Evolutionary conservation across 306 rosid genomes (phyloP), one percentile per base, ranked within the genome.

Genomic region (Rosa rugosa): DNA sequence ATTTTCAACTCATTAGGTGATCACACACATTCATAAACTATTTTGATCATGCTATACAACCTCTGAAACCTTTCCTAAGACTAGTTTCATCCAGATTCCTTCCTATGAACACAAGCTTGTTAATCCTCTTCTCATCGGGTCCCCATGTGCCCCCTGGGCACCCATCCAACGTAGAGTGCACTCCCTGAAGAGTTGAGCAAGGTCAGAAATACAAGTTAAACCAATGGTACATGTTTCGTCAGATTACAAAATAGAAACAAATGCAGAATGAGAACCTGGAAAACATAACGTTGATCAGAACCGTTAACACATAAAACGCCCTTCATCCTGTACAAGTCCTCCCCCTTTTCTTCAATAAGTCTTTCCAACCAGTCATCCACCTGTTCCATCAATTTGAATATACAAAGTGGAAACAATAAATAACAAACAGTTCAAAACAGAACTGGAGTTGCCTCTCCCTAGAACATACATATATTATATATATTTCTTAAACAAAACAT

Each of bases 361-460:
- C 98, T 87, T 80, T 94, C 97, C 17, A 94, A 90, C 98, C 98
- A 94, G 85, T 94, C 98, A 16, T 94, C 97, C 44, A 90, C 83
- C 97, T 94, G 79, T 20, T 63, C 54, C 76, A 23, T 77, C 65
- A 62, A 77, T 49, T 71, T 31, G 42, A 71, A 38, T 41, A 54
- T 9, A 44, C 23, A 38, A 56, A 25, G 9, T 42, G n/a, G 27
- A 16, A 44, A n/a, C 23, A 75, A 62, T 44, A 22, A 44, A 31
- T 14, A 76, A 45, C 57, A 46, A 70, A 45, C 75, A 46, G 42
- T 46, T 70, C 41, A 45, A 45, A 23, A 46, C 6, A 38, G 31
- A 27, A 63, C 36, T 12, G 41, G 42, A 27, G 42, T 5, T 12
- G 36, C 38, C 18, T 60, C 14, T 25, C 38, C 63, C n/a, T 18